Evolutionary conservation across 1,284 basidiomycete genomes (phyloP), one percentile per base, ranked within the genome.

Genomic region (Abortiporus biennis): DNA sequence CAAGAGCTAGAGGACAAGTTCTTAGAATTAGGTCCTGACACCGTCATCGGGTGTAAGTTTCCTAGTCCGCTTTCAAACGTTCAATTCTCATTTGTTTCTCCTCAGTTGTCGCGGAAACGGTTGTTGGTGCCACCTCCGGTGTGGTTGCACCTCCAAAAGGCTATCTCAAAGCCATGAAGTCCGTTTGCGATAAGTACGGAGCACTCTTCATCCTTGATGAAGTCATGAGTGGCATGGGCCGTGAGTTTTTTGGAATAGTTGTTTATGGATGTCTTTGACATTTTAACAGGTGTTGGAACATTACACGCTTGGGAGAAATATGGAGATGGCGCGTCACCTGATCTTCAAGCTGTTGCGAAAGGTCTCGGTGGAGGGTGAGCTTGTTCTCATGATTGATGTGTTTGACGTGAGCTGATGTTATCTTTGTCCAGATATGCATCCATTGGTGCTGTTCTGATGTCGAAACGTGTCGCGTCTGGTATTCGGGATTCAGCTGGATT

Each of bases 181-280:
- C 77, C 5, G 85, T 93, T n/a, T 92, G 90, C 54, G 76, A 89
- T 41, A 87, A 86, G 56, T 85, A 92, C 50, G 90, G 85, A 4
- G 86, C 85, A 1, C 63, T 93, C n/a, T 81, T 92, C 58, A 86
- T 91, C 35, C 72, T 92, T 32, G 90, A 93, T 56, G 90, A 93
- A 63, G 77, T 85, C 47, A 85, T 85, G 91, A 82, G 82, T 54
- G 89, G 89, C 23, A 89, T 91, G 81, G 89, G 87, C 33, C 78
- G 88, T 78, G 61, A 64, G 80, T 66, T 29, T 46, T 45, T 40
- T 36, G 43, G 33, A 33, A 22, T 41, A 16, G 5, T 17, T 23
- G 12, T 38, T 23, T 13, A 31, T 48, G 24, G 37, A 40, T 23
- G 31, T 4, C 35, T 39, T 23, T 6, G 4, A 29, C 27, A 9